Conservation (phyloP, 257 asterid species). For the Solanum verrucosum region DNA sequence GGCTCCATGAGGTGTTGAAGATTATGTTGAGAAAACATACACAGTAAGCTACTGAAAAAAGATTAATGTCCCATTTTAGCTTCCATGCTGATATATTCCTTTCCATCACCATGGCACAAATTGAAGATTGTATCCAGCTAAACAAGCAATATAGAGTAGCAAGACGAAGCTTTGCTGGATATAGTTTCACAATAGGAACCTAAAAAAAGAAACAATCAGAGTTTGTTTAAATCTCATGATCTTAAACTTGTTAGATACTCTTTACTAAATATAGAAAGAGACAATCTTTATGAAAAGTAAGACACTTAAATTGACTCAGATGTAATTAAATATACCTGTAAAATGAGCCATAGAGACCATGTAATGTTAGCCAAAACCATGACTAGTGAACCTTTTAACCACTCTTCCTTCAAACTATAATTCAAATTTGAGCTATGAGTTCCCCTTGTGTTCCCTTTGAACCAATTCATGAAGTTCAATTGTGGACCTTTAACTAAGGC, state of each 20-base stretch:
- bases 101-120: constrained; percentile 46
- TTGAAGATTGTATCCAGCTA: constrained; percentile 50
- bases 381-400: constrained; percentile 42
- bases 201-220: not conserved
- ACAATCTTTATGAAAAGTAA: not conserved
- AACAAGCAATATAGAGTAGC: constrained; percentile 48
- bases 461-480: constrained; percentile 24
- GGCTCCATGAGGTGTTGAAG: not conserved
- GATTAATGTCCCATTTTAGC: constrained; percentile 54
- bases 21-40: constrained; percentile 21
- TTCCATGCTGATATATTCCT: constrained; percentile 47
- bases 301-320: not conserved
- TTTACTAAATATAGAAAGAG: too few relatives aligned
- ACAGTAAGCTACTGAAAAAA: constrained; percentile 52
- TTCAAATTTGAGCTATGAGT: not conserved
- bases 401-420: constrained; percentile 16
- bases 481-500: constrained; percentile 55
- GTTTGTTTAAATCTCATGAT: too few relatives aligned
- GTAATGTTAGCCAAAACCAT: constrained; percentile 40
- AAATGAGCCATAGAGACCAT: constrained; percentile 60
- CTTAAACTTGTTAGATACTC: too few relatives aligned
- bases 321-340: constrained; percentile 31
- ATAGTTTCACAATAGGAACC: constrained; percentile 45
- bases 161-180: constrained; percentile 46
- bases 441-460: not conserved